Evolutionary conservation across 2,329 filamentous ascomycete species (phyloP).

Genomic region (Hymenoscyphus fraxineus): DNA sequence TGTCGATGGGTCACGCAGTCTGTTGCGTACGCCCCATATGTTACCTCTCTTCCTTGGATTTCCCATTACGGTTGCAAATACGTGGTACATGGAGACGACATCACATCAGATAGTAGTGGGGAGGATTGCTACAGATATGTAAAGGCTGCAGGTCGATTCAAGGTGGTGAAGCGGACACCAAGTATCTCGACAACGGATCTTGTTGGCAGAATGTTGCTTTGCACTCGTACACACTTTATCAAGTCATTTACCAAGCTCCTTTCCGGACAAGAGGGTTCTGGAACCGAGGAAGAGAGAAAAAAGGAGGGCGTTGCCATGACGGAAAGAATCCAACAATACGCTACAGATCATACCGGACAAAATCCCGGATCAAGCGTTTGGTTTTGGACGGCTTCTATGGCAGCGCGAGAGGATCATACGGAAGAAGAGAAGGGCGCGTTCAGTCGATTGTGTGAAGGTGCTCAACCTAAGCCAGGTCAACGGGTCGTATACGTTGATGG

Average conservation of each 20-base stretch:
- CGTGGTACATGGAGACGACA: constrained; percentile 95
- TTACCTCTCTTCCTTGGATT: constrained; percentile 91
- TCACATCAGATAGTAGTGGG: constrained; percentile 88
- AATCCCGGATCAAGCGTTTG: constrained; percentile 79
- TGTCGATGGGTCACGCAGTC: constrained; percentile 91
- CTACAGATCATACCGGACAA: constrained; percentile 78
- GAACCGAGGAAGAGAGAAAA: constrained; percentile 63
- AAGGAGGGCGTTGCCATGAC: constrained; percentile 64
- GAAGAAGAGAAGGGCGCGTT: constrained; percentile 63
- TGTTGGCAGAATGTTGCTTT: constrained; percentile 95
- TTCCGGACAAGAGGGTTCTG: constrained; percentile 67
- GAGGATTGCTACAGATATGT: constrained; percentile 98
- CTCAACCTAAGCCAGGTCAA: constrained; percentile 71
- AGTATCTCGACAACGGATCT: constrained; percentile 96
- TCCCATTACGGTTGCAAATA: constrained; percentile 92
- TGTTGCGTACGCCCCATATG: constrained; percentile 84
- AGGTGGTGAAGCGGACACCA: constrained; percentile 93
- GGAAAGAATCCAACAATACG: constrained; percentile 77
- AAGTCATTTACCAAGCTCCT: constrained; percentile 69
- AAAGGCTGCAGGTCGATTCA: constrained; percentile 89
- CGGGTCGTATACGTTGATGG: constrained; percentile 92
- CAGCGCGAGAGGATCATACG: constrained; percentile 34
- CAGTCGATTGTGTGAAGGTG: constrained; percentile 64
- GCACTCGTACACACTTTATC: constrained; percentile 93
- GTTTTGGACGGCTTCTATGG: constrained; percentile 64